Evolutionary conservation across 345 rosid genomes (phyloP).

Genomic region (Chamaenerion angustifolium): DNA sequence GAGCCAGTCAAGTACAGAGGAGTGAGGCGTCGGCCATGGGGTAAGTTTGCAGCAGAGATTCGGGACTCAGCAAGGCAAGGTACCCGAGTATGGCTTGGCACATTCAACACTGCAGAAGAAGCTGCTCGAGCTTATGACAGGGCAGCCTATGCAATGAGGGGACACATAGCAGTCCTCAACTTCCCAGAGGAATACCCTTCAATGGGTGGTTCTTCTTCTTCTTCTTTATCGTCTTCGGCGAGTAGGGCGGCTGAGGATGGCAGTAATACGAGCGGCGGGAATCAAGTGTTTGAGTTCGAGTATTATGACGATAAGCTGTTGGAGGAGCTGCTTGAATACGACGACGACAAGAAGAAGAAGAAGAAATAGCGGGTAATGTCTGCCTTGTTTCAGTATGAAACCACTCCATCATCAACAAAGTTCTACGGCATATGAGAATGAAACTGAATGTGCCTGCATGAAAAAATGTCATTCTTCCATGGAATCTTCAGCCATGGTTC

Average conservation of each 20-base stretch:
- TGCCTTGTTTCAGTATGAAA: too few species aligned
- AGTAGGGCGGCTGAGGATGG: background rate
- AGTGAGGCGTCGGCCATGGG: slow-evolving; percentile 83
- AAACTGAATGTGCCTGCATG: too few species aligned
- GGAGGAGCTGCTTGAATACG: slow-evolving; percentile 66
- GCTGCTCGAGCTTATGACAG: slow-evolving; percentile 84
- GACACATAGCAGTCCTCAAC: slow-evolving; percentile 61
- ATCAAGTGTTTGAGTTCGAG: slow-evolving; percentile 68
- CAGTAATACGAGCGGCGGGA: background rate
- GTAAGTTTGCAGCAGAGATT: slow-evolving; percentile 86
- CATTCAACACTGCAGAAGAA: slow-evolving; percentile 76
- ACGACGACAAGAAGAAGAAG: slow-evolving; percentile 28
- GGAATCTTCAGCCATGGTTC: too few species aligned
- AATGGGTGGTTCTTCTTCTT: slow-evolving; percentile 11
- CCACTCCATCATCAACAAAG: too few species aligned
- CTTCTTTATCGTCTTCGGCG: slow-evolving; percentile 7
- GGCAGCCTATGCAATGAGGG: slow-evolving; percentile 80
- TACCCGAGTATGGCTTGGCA: slow-evolving; percentile 83
- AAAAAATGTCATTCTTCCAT: too few species aligned
- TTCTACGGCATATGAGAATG: too few species aligned
- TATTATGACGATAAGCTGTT: slow-evolving; percentile 58
- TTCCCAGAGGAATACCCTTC: slow-evolving; percentile 62
- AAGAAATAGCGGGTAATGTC: slow-evolving; percentile 4
- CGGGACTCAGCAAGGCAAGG: slow-evolving; percentile 64
- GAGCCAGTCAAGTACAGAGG: slow-evolving; percentile 46